Evolutionary conservation across 176 grass and related monocot genomes (phyloP).

Genomic region (Cymbopogon citratus): DNA sequence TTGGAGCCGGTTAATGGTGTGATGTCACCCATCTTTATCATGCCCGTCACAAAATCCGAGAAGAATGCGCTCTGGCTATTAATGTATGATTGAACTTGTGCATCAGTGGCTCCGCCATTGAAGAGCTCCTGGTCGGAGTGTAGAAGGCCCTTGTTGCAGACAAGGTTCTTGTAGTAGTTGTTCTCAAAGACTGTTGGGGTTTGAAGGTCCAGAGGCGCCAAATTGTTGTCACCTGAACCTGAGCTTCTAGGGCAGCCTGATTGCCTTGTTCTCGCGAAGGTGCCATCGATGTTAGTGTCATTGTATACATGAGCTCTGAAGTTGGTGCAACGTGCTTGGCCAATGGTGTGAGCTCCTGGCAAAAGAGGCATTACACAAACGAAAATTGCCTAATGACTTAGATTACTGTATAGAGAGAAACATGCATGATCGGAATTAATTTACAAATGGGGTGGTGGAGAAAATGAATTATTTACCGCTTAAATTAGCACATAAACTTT

Average conservation of each 20-base stretch:
- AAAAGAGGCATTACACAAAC: neutral
- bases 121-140: slow-evolving; percentile 73
- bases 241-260: slow-evolving; percentile 16
- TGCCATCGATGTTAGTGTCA: slow-evolving; percentile 44
- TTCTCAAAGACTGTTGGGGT: slow-evolving; percentile 47
- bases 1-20: slow-evolving; percentile 32
- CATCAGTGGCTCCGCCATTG: slow-evolving; percentile 35
- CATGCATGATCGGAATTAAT: neutral
- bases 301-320: neutral
- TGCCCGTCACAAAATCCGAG: slow-evolving; percentile 39
- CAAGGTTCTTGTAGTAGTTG: slow-evolving; percentile 49
- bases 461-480: neutral
- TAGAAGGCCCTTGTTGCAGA: slow-evolving; percentile 27
- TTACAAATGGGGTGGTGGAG: neutral
- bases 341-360: neutral
- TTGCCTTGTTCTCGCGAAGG: slow-evolving; percentile 25
- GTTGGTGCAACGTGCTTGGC: neutral
- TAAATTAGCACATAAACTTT: neutral
- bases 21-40: slow-evolving; percentile 63
- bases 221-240: slow-evolving; percentile 45
- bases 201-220: slow-evolving; percentile 44
- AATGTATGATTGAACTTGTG: slow-evolving; percentile 24
- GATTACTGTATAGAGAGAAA: neutral
- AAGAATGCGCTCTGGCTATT: slow-evolving; percentile 31
- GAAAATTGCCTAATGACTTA: neutral